Base-by-base conservation (phyloP, 352 stramenopile species). In the Pythium sukuiense region DNA sequence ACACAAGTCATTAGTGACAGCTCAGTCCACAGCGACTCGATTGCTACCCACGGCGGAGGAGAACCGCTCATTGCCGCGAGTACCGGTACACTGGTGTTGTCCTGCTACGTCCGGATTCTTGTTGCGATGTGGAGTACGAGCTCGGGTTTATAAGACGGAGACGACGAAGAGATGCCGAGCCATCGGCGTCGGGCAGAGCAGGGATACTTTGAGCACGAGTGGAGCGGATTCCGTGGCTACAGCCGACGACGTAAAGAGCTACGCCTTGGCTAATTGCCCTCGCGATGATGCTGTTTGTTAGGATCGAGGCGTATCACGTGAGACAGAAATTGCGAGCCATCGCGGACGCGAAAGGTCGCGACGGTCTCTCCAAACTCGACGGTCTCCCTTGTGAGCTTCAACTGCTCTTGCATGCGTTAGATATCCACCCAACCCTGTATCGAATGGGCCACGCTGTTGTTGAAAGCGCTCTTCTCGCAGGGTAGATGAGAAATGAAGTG, bases 21-120 rank as follows among this genome's bases (percentile, higher is more conserved):
- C 52, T 54, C 37, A 12, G 0, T 55, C 26, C 6, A 33, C 5
- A 20, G 54, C 13, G 35, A 46, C 18, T 66, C 7, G 20, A 27
- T 5, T 11, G 35, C 4, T n/a, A 64, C 65, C 41, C 59, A 67
- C 65, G 65, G 65, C 13, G 59, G 65, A 33, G 65, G 65, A 12
- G 59, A 59, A 26, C 65, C 66, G 43, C 61, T 72, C 65, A 46
- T 39, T 37, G 27, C 12, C 32, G 24, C 18, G 26, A 52, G 24
- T 39, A 24, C 20, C 20, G 20, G 20, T 24, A 16, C 12, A n/a
- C 7, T 14, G 8, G 49, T 20, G 45, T 49, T n/a, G 26, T 55
- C 4, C 4, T 35, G 9, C 13, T 35, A 24, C 13, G 45, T 26
- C 3, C 3, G 6, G 39, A 46, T 46, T 46, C 4, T 26, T 4